Evolutionary conservation across 164 flowering plant genomes (phyloP).

Genomic region (Buxus sempervirens): DNA sequence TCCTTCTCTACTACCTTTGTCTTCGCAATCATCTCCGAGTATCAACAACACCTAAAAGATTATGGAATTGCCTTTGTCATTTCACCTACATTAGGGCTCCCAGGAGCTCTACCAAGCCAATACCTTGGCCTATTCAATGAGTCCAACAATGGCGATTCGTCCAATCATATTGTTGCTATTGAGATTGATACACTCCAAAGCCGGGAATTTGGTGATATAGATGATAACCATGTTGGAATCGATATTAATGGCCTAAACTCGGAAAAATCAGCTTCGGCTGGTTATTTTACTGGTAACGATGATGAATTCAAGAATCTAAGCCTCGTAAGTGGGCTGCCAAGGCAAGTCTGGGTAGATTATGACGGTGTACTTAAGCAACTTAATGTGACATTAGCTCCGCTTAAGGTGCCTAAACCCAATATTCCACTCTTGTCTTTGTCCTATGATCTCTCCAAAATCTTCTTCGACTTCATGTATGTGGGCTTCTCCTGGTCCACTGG

Average conservation of each 20-base stretch:
- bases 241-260: slow-evolving; percentile 15
- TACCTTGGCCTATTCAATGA: slow-evolving; percentile 19
- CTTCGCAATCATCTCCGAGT: slow-evolving; percentile 13
- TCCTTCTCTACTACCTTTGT: slow-evolving; percentile 24
- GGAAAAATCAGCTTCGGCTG: neutral
- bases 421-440: slow-evolving; percentile 10
- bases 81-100: slow-evolving; percentile 13
- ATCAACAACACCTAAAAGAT: neutral
- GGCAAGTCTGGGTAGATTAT: slow-evolving; percentile 22
- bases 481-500: slow-evolving; percentile 18
- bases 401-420: slow-evolving; percentile 5
- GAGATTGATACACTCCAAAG: slow-evolving; percentile 10
- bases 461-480: slow-evolving; percentile 13
- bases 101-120: neutral
- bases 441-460: slow-evolving; percentile 3
- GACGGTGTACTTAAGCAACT: slow-evolving; percentile 3
- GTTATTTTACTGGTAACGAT: slow-evolving; percentile 7
- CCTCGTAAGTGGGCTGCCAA: slow-evolving; percentile 7
- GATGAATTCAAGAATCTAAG: slow-evolving; percentile 4
- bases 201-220: slow-evolving; percentile 7
- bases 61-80: slow-evolving; percentile 19
- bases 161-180: slow-evolving; percentile 14
- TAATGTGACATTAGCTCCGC: slow-evolving; percentile 21
- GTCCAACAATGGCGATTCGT: slow-evolving; percentile 1
- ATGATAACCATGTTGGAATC: slow-evolving; percentile 19